Conservation (phyloP, 345 rosid species). For the Lepidium sativum region DNA sequence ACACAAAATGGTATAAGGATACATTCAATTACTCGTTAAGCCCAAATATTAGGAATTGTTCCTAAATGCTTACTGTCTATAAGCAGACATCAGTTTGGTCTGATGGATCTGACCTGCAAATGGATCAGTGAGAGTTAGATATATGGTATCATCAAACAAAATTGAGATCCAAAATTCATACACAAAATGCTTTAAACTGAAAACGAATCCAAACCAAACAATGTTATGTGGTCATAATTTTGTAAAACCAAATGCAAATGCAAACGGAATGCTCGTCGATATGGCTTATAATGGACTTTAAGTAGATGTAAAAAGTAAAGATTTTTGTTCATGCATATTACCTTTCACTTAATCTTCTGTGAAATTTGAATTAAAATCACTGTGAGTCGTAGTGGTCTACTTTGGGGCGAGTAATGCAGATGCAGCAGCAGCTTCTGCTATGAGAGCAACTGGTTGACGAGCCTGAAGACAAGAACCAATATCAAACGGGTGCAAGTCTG, state of each 20-base stretch:
- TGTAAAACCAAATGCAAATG: background rate
- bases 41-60: too few relatives aligned
- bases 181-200: background rate
- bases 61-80: too few relatives aligned
- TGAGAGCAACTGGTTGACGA: constrained; percentile 84
- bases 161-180: background rate
- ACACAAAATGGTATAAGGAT: too few relatives aligned
- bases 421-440: constrained; percentile 79
- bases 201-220: background rate
- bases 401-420: constrained; percentile 45
- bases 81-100: background rate
- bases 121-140: background rate
- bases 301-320: background rate
- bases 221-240: background rate
- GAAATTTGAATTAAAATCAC: background rate
- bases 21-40: too few relatives aligned
- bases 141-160: background rate
- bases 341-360: background rate
- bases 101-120: constrained; percentile 3
- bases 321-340: background rate
- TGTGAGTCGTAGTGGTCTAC: constrained; percentile 19
- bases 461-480: constrained; percentile 97
- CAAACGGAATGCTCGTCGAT: background rate
- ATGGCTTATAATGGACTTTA: background rate
- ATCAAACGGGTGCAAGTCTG: constrained; percentile 81